Evolutionary conservation across 2,329 filamentous ascomycete species (phyloP), one percentile per base, ranked within the genome.

Genomic region (Aspergillus luchuensis): DNA sequence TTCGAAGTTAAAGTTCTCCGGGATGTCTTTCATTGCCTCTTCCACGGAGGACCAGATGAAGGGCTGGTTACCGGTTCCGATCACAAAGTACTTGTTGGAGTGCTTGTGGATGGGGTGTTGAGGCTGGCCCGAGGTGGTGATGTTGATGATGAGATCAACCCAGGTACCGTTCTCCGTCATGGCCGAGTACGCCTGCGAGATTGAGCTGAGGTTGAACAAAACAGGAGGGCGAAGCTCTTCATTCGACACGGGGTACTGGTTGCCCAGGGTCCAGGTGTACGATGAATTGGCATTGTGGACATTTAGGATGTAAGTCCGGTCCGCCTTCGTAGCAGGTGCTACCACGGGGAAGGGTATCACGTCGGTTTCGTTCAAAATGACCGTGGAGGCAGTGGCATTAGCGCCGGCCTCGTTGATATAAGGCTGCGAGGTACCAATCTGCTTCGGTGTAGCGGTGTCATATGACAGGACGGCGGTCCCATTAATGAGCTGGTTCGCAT

Each of bases 71-170:
- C 86, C 87, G 0, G 73, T 62, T 0, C 86, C 87, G 21, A 89
- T 79, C 21, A 82, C 73, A 63, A 81, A 88, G 73, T 83, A 85
- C 69, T 86, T 87, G 68, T 83, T 85, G 45, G 84, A 82, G 72
- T 89, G 87, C 75, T 88, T 88, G 78, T 89, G 87, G 57, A 89
- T 84, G 0, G 85, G 84, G 62, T 89, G 87, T 1, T 81, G 74
- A 1, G 82, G 84, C 67, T 86, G 83, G 1, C 81, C 74, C 3
- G 74, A 72, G 0, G 63, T 59, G 19, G 74, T 78, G 21, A 67
- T 41, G 43, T 67, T 62, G 60, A 66, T 59, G n/a, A 67, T 56
- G 11, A 87, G 69, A 66, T 88, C 85, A 5, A 87, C 75, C 85
- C 84, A 87, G 2, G 80, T 79, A 63, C 75, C 69, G 60, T 82